phyloP scores from a whole-genome alignment of 2,329 filamentous ascomycete species.

The Dactylonectria macrodidyma region DNA sequence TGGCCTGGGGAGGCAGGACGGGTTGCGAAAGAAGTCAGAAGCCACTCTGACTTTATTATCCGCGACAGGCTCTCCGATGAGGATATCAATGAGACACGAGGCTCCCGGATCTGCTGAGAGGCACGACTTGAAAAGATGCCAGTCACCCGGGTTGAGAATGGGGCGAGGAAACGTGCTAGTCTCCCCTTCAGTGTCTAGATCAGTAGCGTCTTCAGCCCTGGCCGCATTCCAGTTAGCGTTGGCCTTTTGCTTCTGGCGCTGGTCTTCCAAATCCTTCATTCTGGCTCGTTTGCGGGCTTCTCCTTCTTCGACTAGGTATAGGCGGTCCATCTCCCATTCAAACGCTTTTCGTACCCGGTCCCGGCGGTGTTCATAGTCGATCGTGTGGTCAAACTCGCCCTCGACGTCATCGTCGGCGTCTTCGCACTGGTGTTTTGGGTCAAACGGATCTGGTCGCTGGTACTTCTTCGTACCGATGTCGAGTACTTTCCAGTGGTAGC shows the following conservation, averaged over 20 bases:
- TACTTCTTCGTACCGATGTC: neutral
- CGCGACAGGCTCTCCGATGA: neutral
- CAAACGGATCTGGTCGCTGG: neutral
- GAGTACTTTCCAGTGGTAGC: neutral
- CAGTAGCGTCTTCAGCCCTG: neutral
- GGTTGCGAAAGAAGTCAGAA: neutral
- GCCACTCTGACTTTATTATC: neutral
- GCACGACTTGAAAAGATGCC: neutral
- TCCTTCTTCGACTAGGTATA: conserved; percentile 8
- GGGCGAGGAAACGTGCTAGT: neutral
- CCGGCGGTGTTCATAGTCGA: conserved; percentile 23
- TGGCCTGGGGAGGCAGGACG: neutral
- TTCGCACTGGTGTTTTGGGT: neutral
- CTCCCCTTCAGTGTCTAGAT: neutral
- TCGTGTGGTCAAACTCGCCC: neutral
- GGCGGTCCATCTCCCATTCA: conserved; percentile 35
- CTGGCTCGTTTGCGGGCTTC: neutral
- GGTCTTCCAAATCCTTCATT: neutral
- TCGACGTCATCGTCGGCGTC: neutral
- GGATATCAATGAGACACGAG: neutral
- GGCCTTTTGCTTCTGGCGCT: neutral
- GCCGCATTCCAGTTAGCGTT: neutral
- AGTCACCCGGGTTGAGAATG: neutral
- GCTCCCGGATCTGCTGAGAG: neutral
- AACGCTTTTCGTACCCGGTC: conserved; percentile 28